Percentiles rank a stretch among this genome's conserved stretches.
These are phyloP conservation scores for Nematocida sp. DNA, from an alignment of 371 early-diverging fungal species.

Conservation along the genomic window DNA sequence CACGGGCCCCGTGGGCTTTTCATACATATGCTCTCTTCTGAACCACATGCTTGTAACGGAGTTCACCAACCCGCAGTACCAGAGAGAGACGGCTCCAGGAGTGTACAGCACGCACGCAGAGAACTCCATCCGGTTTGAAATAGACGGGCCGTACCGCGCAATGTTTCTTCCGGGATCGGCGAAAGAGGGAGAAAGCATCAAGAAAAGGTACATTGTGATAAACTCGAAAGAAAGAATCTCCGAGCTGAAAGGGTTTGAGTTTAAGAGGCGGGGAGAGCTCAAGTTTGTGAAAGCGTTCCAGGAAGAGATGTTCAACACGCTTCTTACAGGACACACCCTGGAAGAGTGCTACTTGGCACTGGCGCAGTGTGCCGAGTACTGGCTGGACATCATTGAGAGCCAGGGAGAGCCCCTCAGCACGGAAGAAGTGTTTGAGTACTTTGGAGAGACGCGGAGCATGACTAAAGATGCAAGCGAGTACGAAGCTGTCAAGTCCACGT, in stretches of 20 bases:
- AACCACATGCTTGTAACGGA: conserved; percentile 87
- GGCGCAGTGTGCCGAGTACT: conserved; percentile 78
- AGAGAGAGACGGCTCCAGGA: conserved; percentile 60
- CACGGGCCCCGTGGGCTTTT: conserved; percentile 67
- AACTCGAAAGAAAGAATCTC: conserved; percentile 84
- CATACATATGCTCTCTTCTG: conserved; percentile 90
- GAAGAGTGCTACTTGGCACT: conserved; percentile 82
- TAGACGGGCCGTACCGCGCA: conserved; percentile 96
- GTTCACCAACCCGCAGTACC: conserved; percentile 96
- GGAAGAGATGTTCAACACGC: conserved; percentile 79
- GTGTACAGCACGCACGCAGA: conserved; percentile 73
- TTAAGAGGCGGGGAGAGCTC: conserved; percentile 95
- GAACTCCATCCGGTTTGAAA: conserved; percentile 95
- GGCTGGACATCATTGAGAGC: conserved; percentile 82
- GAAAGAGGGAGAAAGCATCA: conserved; percentile 86
- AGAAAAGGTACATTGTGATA: conserved; percentile 96
- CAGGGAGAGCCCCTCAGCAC: conserved; percentile 76
- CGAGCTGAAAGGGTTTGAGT: conserved; percentile 97
- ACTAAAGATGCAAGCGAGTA: conserved; percentile 82
- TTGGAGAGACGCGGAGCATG: conserved; percentile 95
- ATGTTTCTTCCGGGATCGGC: conserved; percentile 95
- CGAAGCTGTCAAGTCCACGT: conserved; percentile 80
- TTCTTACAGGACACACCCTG: conserved; percentile 76
- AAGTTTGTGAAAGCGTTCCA: conserved; percentile 96
- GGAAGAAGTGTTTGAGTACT: conserved; percentile 82